Evolutionary conservation across 371 early-diverging fungal genomes (phyloP).

Genomic region (Mortierella sp.): DNA sequence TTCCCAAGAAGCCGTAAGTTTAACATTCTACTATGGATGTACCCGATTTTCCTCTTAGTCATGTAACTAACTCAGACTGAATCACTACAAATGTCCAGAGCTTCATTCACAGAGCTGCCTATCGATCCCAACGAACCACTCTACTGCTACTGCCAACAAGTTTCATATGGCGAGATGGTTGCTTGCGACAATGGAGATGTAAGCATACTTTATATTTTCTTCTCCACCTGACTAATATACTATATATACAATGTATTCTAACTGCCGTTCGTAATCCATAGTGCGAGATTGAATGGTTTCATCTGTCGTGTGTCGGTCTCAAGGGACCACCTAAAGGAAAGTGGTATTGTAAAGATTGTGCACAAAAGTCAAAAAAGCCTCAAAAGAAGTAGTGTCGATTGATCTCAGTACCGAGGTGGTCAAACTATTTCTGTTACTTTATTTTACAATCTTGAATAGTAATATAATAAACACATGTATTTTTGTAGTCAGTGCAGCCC

Average conservation of each 20-base stretch:
- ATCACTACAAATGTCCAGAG: conserved; percentile 8
- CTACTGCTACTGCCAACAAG: conserved; percentile 95
- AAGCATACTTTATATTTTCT: conserved; percentile 35
- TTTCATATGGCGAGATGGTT: conserved; percentile 98
- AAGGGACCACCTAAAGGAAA: conserved; percentile 88
- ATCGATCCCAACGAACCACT: conserved; percentile 96
- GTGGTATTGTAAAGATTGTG: conserved; percentile 93
- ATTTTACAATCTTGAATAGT: background rate
- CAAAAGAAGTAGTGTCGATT: conserved; percentile 62
- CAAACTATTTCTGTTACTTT: no score
- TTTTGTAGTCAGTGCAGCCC: background rate
- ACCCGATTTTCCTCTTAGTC: background rate
- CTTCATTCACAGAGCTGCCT: conserved; percentile 72
- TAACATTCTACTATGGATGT: background rate
- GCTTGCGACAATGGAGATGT: conserved; percentile 95
- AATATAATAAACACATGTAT: conserved; percentile 1
- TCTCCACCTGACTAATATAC: background rate
- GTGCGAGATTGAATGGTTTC: conserved; percentile 97
- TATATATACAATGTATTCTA: background rate
- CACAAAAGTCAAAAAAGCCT: conserved; percentile 67
- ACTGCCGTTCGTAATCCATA: conserved; percentile 34
- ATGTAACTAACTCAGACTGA: background rate
- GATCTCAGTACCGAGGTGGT: background rate
- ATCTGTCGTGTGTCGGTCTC: conserved; percentile 92
- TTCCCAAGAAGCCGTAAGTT: conserved; percentile 53